Base-by-base conservation (phyloP, 176 grass and related monocot species). In the Carex parvula region DNA sequence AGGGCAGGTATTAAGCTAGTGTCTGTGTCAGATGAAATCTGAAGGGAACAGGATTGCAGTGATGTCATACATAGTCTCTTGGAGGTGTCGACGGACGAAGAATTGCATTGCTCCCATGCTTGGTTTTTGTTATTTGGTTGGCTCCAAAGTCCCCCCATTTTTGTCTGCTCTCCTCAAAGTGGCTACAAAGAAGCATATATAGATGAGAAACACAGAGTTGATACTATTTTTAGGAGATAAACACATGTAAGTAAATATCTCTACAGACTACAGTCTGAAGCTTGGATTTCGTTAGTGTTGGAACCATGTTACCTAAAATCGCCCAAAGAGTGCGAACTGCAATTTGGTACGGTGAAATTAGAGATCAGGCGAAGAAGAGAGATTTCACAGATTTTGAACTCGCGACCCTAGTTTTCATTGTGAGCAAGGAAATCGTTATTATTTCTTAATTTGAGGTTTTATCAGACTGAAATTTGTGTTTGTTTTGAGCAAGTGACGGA, bases 61-160 rank as follows among this genome's bases (percentile, higher is more conserved):
- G 32, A 20, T 9, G 82, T 86, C 64, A 85, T 53, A 70, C 85
- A 84, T 9, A 80, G 81, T 82, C 89, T 91, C 83, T 94, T 94
- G 8, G 84, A 88, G 75, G 80, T 79, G 74, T 91, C 92, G 59
- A 84, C 2, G 21, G 75, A 21, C 0, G 63, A 66, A 48, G 52
- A 69, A 18, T 83, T 81, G 20, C 84, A 50, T 17, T 85, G 62
- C 39, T 85, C 84, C 85, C 67, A 33, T 7, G 66, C n/a, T 18
- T 84, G 87, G 42, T 84, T 82, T 79, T 82, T 84, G 50, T n/a
- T 79, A 52, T 55, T 81, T 58, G 75, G 61, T 30, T 76, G 89
- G 87, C 92, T 90, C 29, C 89, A 88, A 55, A 88, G 66, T 8
- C 85, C 87, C 16, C 92, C 92, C 92, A 94, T 94, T 84, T 69